These are phyloP conservation scores for Hygrophorus russula DNA, from an alignment of 768 basidiomycete species.

Conservation along the genomic window DNA sequence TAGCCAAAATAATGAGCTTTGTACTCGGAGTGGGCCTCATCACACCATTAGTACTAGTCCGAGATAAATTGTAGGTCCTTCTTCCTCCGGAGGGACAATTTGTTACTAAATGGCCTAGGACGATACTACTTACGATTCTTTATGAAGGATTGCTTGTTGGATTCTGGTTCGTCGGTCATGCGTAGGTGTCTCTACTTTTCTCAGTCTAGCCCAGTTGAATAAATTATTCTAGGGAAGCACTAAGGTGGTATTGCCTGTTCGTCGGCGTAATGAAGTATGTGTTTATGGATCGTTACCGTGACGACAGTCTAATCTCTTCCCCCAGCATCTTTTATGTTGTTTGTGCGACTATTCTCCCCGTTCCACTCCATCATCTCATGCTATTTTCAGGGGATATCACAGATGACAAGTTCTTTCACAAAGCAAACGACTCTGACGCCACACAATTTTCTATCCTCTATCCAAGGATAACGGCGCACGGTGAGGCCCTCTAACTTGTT, in stretches of 20 bases:
- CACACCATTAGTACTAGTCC: conserved; percentile 75
- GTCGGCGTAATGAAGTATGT: conserved; percentile 78
- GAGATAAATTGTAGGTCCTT: conserved; percentile 74
- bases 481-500: conserved; percentile 26
- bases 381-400: conserved; percentile 72
- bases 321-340: conserved; percentile 75
- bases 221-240: conserved; percentile 42
- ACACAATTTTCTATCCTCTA: conserved; percentile 78
- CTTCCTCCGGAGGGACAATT: background rate
- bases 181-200: conserved; percentile 32
- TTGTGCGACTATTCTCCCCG: conserved; percentile 39
- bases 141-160: conserved; percentile 85
- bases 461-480: conserved; percentile 58
- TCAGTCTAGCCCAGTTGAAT: background rate
- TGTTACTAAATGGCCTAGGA: conserved; percentile 33
- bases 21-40: conserved; percentile 80
- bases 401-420: conserved; percentile 92
- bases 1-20: conserved; percentile 88
- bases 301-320: conserved; percentile 3
- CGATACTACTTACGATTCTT: conserved; percentile 68
- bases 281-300: conserved; percentile 1
- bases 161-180: conserved; percentile 94
- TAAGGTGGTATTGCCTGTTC: conserved; percentile 79
- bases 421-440: conserved; percentile 87
- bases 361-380: conserved; percentile 3